phyloP scores from a whole-genome alignment of 2,329 filamentous ascomycete species.

The Curvularia spicifera region DNA sequence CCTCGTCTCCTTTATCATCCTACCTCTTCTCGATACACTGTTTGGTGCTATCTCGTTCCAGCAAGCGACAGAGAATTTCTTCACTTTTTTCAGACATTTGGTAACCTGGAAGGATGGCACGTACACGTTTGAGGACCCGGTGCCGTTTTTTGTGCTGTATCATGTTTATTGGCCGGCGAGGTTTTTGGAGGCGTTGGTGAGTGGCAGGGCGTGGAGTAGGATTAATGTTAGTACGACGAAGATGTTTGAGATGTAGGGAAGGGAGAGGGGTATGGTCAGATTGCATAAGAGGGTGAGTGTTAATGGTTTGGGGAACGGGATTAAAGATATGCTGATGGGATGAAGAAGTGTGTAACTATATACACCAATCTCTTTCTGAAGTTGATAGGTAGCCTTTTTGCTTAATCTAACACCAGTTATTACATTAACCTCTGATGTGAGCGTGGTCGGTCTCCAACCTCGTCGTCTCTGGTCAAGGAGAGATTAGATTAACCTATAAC shows the following conservation, averaged over 20 bases:
- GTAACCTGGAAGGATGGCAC: constrained; percentile 59
- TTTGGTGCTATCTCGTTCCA: constrained; percentile 24
- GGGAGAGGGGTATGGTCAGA: background rate
- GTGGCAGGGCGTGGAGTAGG: constrained; percentile 64
- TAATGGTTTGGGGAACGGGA: background rate
- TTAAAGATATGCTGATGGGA: background rate
- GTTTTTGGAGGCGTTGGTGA: constrained; percentile 57
- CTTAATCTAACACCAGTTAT: no score
- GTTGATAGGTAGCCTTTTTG: no score
- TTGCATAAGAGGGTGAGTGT: background rate
- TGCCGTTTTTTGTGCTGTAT: constrained; percentile 60
- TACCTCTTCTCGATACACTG: constrained; percentile 41
- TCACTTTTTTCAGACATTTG: constrained; percentile 52
- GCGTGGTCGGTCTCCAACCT: no score
- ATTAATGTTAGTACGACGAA: constrained; percentile 72
- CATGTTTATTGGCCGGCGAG: constrained; percentile 61
- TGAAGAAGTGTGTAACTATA: background rate
- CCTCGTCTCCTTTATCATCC: constrained; percentile 58
- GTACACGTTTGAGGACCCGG: constrained; percentile 57
- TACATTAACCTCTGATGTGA: no score
- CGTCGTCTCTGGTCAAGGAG: no score
- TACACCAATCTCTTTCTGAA: no score
- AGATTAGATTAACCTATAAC: no score
- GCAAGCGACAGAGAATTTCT: constrained; percentile 33
- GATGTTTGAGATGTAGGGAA: constrained; percentile 54